Evolutionary conservation across 371 early-diverging fungal species (phyloP).

Genomic region (Chytridium lagenaria): DNA sequence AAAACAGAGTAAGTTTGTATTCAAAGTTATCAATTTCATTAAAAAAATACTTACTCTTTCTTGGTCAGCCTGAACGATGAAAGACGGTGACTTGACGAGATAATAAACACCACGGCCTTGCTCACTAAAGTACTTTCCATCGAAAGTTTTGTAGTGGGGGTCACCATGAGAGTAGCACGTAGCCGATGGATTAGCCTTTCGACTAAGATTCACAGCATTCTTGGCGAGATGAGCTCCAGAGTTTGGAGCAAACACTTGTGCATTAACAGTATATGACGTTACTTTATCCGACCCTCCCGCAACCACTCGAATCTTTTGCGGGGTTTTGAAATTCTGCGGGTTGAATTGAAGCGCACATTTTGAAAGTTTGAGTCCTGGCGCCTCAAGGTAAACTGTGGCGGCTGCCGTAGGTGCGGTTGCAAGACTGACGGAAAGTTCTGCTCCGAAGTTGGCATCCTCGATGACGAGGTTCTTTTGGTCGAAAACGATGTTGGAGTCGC

Average conservation of each 20-base stretch:
- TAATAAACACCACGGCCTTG: neutral
- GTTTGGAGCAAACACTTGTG: neutral
- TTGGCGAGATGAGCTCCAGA: neutral
- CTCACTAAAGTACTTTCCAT: neutral
- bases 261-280: neutral
- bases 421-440: neutral
- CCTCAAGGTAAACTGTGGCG: conserved; percentile 11
- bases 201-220: neutral
- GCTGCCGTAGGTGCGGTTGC: neutral
- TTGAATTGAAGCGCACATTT: neutral
- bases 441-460: conserved; percentile 6
- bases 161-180: conserved; percentile 1
- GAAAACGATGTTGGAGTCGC: neutral
- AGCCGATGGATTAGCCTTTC: neutral
- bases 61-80: neutral
- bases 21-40: neutral
- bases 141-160: conserved; percentile 13
- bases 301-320: neutral
- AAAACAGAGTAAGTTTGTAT: neutral
- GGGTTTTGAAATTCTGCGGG: neutral
- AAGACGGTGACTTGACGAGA: neutral
- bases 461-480: neutral
- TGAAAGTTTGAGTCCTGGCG: neutral
- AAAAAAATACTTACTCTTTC: neutral
- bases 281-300: neutral